Evolutionary conservation across 208 protist genomes (phyloP), one percentile per base, ranked within the genome.

Genomic region (Endotrypanum monterogeii): DNA sequence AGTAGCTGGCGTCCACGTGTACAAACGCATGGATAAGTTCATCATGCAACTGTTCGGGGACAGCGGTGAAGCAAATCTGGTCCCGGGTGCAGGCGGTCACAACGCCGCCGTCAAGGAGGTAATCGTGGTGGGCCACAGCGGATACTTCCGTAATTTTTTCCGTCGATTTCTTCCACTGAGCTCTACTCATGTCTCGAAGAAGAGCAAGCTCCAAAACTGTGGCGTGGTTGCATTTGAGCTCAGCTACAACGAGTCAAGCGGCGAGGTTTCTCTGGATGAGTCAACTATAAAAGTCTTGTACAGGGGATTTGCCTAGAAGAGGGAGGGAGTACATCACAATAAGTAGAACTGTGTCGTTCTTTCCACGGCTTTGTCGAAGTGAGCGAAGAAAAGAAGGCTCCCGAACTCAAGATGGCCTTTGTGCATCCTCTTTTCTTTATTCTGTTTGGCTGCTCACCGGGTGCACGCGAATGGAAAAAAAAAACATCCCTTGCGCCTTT

Each of bases 91-190:
- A 9, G 73, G 78, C n/a, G 65, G 51, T 48, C 74, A 52, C 58
- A 96, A 96, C 71, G 82, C 83, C 20, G 86, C 76, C 46, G 82
- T 97, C 28, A 89, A 86, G 69, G 90, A 97, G 77, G 83, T 98
- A 25, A 93, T 98, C 57, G 92, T 97, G 16, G 89, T 96, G 61
- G 95, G 95, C 41, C 95, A 98, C 82, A 97, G 93, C 76, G 82
- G 91, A 3, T 97, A 91, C 73, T 97, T 97, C 78, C 86, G 85
- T 41, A 87, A 85, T 69, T 97, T 97, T 74, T 97, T 98, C 76
- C 74, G 83, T 28, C 89, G 91, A 8, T 98, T 97, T 73, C 87
- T 98, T 16, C 95, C 93, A 2, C 48, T 76, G 28, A 82, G 74
- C 16, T 91, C 85, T 37, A 74, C 72, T 16, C 93, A 97, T 79